Percentiles rank a stretch among this genome's conserved stretches.
Conservation (phyloP, 1,284 basidiomycete genomes). For the Macrocystidia cucumis region DNA sequence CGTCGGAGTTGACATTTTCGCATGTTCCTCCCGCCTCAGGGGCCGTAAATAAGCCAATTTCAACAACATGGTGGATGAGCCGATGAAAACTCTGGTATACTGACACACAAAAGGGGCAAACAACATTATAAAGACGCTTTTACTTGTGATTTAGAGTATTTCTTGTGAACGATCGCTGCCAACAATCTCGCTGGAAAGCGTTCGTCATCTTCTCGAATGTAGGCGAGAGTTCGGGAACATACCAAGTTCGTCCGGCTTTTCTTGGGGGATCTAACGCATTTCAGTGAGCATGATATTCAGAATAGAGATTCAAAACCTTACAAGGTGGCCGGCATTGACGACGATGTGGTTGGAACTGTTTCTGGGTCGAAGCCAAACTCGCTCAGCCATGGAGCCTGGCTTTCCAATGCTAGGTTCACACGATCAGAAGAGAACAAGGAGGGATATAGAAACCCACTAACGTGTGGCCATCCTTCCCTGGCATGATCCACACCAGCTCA, state of each 20-base stretch:
- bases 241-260: constrained; percentile 36
- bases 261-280: constrained; percentile 32
- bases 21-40: too few species aligned
- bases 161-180: too few species aligned
- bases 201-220: too few species aligned
- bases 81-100: too few species aligned
- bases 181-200: too few species aligned
- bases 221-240: too few species aligned
- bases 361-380: constrained; percentile 52
- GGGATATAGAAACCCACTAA: constrained; percentile 20
- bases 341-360: constrained; percentile 58
- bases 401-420: constrained; percentile 24
- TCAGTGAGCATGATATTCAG: neutral
- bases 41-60: too few species aligned
- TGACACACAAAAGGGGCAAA: too few species aligned
- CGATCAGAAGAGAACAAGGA: neutral
- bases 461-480: constrained; percentile 32
- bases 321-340: constrained; percentile 49
- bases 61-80: too few species aligned
- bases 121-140: too few species aligned
- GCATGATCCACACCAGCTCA: constrained; percentile 20
- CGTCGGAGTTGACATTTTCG: too few species aligned
- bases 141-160: too few species aligned
- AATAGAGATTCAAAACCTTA: constrained; percentile 19
- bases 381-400: constrained; percentile 28